A percentile compares a stretch with the other conserved stretches of the same genome.
Evolutionary conservation across 2,329 filamentous ascomycete species (phyloP).

Genomic region (Samsoniella hepiali): DNA sequence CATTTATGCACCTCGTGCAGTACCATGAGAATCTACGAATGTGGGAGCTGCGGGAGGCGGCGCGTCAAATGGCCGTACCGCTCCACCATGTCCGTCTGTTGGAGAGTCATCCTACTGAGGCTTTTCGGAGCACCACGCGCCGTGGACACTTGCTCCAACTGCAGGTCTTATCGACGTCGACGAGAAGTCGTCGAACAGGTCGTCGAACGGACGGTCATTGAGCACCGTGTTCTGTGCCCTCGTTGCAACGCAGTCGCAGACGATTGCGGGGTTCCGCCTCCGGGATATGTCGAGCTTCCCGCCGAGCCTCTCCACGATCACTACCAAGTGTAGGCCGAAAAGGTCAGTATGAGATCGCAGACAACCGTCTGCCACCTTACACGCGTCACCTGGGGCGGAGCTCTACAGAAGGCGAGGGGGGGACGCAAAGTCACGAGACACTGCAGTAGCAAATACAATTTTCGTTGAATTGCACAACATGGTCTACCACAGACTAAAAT

Average conservation of each 20-base stretch:
- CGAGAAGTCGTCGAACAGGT: background rate
- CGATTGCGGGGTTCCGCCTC: background rate
- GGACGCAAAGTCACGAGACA: background rate
- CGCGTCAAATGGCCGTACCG: background rate
- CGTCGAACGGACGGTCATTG: background rate
- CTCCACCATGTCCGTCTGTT: background rate
- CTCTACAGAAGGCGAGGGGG: background rate
- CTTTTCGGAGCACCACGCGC: background rate
- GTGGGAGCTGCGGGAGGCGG: background rate
- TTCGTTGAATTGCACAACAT: background rate
- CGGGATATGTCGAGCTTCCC: background rate
- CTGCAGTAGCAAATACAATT: background rate
- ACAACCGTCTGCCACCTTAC: background rate
- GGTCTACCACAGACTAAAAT: background rate
- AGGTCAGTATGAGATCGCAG: background rate
- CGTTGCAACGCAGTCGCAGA: background rate
- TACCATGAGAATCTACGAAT: background rate
- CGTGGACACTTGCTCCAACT: background rate
- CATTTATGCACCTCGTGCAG: background rate
- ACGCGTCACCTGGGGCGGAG: background rate
- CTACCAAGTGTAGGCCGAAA: background rate
- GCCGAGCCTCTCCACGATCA: background rate
- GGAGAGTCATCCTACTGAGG: background rate
- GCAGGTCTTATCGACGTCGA: background rate
- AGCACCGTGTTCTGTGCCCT: background rate